A percentile compares a stretch with the other conserved stretches of the same genome.
Conservation (phyloP, 768 basidiomycete species). For the Pleurotus tuber-regium region DNA sequence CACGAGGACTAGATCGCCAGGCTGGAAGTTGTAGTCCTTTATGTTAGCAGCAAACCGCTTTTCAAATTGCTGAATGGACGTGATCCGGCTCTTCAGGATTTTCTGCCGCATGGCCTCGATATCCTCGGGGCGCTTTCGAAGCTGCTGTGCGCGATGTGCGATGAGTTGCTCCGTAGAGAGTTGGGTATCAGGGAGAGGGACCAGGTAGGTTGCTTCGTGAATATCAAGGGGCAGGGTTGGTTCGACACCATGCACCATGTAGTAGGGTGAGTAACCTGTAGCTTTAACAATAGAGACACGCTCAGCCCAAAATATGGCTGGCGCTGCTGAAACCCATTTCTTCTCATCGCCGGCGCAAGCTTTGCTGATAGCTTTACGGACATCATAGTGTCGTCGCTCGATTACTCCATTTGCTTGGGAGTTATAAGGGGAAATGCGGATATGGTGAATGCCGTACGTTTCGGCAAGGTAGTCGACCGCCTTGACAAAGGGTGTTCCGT, state of each 20-base stretch:
- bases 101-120: background rate
- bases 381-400: conserved; percentile 16
- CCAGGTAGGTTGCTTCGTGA: background rate
- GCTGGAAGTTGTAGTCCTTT: conserved; percentile 23
- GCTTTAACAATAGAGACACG: conserved; percentile 24
- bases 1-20: conserved; percentile 31
- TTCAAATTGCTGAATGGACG: background rate
- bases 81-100: background rate
- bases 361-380: conserved; percentile 28
- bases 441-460: conserved; percentile 21
- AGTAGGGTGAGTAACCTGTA: conserved; percentile 33
- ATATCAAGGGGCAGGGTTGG: conserved; percentile 30
- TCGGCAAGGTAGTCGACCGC: background rate
- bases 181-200: background rate
- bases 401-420: conserved; percentile 30
- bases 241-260: conserved; percentile 28
- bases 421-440: conserved; percentile 33
- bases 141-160: background rate
- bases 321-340: conserved; percentile 27
- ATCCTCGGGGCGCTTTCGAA: background rate
- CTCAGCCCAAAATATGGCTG: conserved; percentile 30
- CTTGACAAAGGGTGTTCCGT: conserved; percentile 19
- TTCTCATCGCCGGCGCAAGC: conserved; percentile 24
- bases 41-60: conserved; percentile 14
- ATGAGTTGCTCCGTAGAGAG: background rate